Evolutionary conservation across 2,329 filamentous ascomycete species (phyloP).

Genomic region (Eutypa lata): DNA sequence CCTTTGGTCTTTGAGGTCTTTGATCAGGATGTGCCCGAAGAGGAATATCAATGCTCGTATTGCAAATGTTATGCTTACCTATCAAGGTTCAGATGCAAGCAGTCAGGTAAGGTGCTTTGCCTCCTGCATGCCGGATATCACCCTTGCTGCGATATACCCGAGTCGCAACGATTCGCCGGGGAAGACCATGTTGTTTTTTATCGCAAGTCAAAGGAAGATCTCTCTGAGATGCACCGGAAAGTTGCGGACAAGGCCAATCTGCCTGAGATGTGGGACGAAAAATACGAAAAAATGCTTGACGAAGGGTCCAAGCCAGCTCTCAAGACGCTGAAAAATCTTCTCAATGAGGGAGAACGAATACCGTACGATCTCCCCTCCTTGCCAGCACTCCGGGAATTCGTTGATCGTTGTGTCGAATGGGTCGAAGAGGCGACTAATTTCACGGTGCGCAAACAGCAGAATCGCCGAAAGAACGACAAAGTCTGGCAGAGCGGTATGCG

Average conservation of each 20-base stretch:
- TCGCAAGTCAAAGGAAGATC: constrained; percentile 69
- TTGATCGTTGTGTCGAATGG: constrained; percentile 96
- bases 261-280: constrained; percentile 86
- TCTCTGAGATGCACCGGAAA: constrained; percentile 66
- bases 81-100: constrained; percentile 83
- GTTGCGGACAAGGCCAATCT: constrained; percentile 82
- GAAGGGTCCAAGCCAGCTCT: constrained; percentile 82
- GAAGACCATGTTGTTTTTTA: constrained; percentile 73
- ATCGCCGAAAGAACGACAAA: constrained; percentile 91
- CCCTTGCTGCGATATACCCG: constrained; percentile 72
- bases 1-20: constrained; percentile 62
- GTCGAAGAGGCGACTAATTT: constrained; percentile 96
- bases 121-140: constrained; percentile 75
- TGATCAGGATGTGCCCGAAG: constrained; percentile 77
- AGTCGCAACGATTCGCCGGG: constrained; percentile 65
- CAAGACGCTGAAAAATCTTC: constrained; percentile 77
- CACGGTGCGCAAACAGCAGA: constrained; percentile 95
- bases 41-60: constrained; percentile 86
- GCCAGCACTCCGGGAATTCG: constrained; percentile 78
- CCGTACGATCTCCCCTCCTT: constrained; percentile 84
- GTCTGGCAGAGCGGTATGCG: constrained; percentile 72
- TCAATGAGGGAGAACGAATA: constrained; percentile 94
- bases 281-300: constrained; percentile 79
- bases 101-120: constrained; percentile 78
- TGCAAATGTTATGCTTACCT: constrained; percentile 93